phyloP scores from a whole-genome alignment of 208 protist species.

The Balamuthia mandrillaris region DNA sequence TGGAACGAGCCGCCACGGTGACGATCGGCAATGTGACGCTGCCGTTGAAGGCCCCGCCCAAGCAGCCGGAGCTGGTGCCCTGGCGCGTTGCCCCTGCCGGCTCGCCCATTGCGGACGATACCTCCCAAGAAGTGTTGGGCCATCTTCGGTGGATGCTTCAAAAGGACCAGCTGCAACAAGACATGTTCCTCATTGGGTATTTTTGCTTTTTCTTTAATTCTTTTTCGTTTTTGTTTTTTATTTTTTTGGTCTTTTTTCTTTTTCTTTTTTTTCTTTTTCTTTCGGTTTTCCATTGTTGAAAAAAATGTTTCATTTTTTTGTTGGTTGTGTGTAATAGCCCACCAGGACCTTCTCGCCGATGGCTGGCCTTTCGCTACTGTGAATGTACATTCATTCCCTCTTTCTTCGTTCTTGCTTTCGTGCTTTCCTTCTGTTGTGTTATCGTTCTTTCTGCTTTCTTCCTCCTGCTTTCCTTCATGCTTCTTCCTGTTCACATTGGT shows the following conservation, averaged over 20 bases:
- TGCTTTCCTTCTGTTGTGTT: not conserved
- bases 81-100: conserved; percentile 12
- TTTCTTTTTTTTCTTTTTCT: not conserved
- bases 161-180: conserved; percentile 86
- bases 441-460: not conserved
- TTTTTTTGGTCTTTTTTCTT: not conserved
- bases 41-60: not conserved
- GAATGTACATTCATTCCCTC: conserved; percentile 54
- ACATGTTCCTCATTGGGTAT: conserved; percentile 88
- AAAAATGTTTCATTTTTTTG: not conserved
- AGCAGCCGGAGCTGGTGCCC: conserved; percentile 2
- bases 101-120: conserved; percentile 17
- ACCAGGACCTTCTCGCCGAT: conserved; percentile 79
- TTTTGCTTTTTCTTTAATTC: not conserved
- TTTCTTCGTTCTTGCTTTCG: no score
- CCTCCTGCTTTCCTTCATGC: not conserved
- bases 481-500: not conserved
- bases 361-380: conserved; percentile 73
- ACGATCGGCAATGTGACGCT: not conserved
- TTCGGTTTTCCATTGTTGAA: not conserved
- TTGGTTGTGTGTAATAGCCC: conserved; percentile 40
- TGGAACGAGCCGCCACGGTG: no score
- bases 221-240: not conserved
- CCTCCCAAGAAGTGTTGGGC: not conserved
- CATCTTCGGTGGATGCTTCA: conserved; percentile 86